Base-by-base conservation (phyloP, 345 rosid genomes). In the Cardamine chenopodiifolia region DNA sequence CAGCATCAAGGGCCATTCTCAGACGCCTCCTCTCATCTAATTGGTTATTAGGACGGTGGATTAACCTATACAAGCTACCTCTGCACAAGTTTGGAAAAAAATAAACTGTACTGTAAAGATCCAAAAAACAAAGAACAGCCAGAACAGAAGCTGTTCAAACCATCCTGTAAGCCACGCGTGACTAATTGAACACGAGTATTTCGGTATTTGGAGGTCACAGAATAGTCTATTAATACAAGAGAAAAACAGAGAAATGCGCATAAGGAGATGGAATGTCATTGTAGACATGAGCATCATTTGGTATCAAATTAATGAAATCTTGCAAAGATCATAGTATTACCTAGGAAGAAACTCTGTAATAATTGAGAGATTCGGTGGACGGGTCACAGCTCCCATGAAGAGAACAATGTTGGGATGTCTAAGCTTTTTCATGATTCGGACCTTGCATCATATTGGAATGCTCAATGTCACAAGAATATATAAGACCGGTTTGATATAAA, bases 351-450 rank as follows among this genome's bases (percentile, higher is more conserved):
- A 94, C 78, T 94, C 98, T 48, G 98, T 88, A 35, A 94, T 77
- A 71, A 94, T 94, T 34, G 98, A 94, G 76, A 94, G 96, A 84
- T 88, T 88, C 15, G 98, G 98, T 52, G 93, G 82, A 68, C 96
- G 94, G 35, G 96, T 91, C 69, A 94, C 87, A 73, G 97, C 97
- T 84, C 98, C 98, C 98, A 94, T 94, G 87, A 91, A 94, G 79
- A 94, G 98, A 83, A 94, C 98, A 61, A 94, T 96, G 80, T 94
- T 94, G 44, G 98, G 98, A 79, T 94, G 98, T 77, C 98, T 86
- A 49, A 88, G 72, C 69, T 74, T 88, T 81, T 76, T 85, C 98
- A 94, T 94, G 79, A 94, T 85, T 40, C 84, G 83, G 66, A 93
- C 89, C 98, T 92, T 66, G 50, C 61, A 78, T 48, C 47, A 75